phyloP scores from a whole-genome alignment of 345 rosid genomes.

The Eucalyptus pumila region DNA sequence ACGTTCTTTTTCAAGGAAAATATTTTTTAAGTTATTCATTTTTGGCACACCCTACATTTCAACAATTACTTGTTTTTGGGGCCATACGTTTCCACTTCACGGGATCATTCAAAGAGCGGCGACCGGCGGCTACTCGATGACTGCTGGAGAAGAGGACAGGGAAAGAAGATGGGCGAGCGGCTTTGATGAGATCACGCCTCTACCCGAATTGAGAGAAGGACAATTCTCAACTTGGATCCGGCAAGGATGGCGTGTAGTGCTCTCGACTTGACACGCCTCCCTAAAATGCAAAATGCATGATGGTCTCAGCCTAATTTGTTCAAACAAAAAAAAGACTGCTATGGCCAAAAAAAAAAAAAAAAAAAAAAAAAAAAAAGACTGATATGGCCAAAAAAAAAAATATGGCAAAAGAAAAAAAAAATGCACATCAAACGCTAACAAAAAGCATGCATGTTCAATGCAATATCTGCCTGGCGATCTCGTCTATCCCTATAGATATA shows the following conservation, averaged over 20 bases:
- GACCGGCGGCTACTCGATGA: too few relatives aligned
- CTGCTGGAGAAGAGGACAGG: too few relatives aligned
- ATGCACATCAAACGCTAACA: background rate
- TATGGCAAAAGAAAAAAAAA: too few relatives aligned
- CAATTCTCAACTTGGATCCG: background rate
- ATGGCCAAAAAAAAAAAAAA: background rate
- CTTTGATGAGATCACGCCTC: background rate
- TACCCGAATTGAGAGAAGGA: background rate
- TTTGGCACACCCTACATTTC: background rate
- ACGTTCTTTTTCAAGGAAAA: accelerated
- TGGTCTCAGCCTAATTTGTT: background rate
- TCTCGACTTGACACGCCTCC: background rate
- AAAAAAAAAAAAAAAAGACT: too few relatives aligned
- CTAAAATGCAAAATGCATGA: background rate
- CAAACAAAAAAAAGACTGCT: background rate
- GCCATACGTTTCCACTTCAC: too few relatives aligned
- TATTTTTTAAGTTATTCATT: too few relatives aligned
- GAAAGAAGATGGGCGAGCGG: background rate
- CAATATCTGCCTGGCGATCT: too few relatives aligned
- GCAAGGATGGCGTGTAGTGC: too few relatives aligned
- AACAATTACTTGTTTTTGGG: background rate
- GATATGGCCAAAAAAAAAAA: background rate
- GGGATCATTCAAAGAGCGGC: too few relatives aligned
- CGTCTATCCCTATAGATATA: too few relatives aligned
- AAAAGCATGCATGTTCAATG: background rate